These are phyloP conservation scores for Flammula alnicola DNA, from an alignment of 1,284 basidiomycete species.

Conservation along the genomic window DNA sequence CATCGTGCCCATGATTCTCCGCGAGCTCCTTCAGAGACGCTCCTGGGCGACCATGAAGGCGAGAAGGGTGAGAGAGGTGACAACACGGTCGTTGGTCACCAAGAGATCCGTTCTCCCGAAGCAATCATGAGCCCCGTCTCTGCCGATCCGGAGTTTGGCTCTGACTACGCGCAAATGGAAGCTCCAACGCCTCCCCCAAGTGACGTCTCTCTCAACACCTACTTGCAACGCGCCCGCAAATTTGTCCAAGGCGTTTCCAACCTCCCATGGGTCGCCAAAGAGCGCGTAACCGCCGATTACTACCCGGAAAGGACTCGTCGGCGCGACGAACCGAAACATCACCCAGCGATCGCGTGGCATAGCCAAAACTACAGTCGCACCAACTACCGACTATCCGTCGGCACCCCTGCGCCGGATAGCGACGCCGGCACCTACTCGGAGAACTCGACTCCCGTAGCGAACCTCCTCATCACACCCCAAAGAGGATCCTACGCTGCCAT, in stretches of 20 bases:
- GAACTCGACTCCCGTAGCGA: background rate
- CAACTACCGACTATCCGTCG: background rate
- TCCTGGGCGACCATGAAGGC: too few relatives aligned
- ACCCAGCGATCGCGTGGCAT: constrained; percentile 26
- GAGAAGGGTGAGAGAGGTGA: too few relatives aligned
- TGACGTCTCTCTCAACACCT: constrained; percentile 34
- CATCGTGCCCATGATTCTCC: too few relatives aligned
- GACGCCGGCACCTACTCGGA: constrained; percentile 2
- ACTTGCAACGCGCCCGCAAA: constrained; percentile 33
- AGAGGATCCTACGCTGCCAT: background rate
- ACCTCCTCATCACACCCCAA: constrained; percentile 1
- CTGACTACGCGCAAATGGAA: constrained; percentile 43
- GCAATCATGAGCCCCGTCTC: constrained; percentile 17
- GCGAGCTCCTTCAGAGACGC: too few relatives aligned
- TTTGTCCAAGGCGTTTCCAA: constrained; percentile 36
- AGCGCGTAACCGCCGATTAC: constrained; percentile 44
- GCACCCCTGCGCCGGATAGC: background rate
- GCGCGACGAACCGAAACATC: constrained; percentile 18
- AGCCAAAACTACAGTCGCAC: constrained; percentile 14
- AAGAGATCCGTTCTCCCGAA: constrained; percentile 7
- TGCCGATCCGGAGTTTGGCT: constrained; percentile 18
- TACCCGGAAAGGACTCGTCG: constrained; percentile 32
- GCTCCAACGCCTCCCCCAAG: constrained; percentile 29
- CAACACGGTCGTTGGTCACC: background rate
- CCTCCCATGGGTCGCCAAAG: constrained; percentile 41